Evolutionary conservation across 345 rosid species (phyloP).

Genomic region (Nephelium lappaceum): DNA sequence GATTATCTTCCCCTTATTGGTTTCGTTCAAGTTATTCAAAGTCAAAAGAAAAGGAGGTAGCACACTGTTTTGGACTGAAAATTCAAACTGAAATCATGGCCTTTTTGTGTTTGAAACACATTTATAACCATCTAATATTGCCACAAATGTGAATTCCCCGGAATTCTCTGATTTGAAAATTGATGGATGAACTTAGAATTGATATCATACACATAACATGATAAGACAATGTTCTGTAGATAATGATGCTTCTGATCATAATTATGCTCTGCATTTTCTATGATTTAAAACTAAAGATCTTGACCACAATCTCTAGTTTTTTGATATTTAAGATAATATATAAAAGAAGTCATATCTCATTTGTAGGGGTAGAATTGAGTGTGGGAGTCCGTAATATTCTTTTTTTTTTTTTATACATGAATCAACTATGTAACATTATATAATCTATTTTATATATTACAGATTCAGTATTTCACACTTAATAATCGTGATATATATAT

Average conservation of each 20-base stretch:
- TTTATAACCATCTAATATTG: background rate
- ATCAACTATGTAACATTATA: no score
- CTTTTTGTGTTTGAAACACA: background rate
- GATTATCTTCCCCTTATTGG: background rate
- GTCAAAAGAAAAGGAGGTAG: conserved; percentile 1
- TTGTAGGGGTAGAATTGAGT: no score
- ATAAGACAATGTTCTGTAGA: background rate
- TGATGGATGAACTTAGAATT: background rate
- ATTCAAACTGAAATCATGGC: conserved; percentile 11
- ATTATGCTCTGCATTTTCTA: background rate
- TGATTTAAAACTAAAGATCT: background rate
- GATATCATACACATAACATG: background rate
- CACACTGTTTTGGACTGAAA: background rate
- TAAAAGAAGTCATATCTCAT: no score
- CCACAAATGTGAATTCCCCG: background rate
- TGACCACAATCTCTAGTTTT: background rate
- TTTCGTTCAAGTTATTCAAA: background rate
- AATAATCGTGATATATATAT: no score
- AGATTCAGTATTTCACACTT: no score
- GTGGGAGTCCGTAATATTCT: no score
- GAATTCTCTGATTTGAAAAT: background rate
- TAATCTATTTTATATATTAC: no score
- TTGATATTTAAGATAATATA: no score
- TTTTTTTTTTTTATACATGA: no score
- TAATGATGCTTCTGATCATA: background rate